phyloP scores from a whole-genome alignment of 371 early-diverging fungal species.

The Phascolomyces articulosus region DNA sequence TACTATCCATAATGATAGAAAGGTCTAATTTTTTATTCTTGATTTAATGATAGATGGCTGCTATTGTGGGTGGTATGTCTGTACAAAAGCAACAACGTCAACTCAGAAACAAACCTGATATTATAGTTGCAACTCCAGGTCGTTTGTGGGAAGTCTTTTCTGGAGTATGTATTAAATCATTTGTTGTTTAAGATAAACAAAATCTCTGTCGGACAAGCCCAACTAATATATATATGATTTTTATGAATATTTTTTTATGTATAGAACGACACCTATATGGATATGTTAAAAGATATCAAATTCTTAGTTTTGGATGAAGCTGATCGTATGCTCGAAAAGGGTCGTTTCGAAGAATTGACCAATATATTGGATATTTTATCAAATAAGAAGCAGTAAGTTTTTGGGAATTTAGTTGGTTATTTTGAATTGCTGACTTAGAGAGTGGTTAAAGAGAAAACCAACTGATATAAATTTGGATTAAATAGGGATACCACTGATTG shows the following conservation, averaged over 20 bases:
- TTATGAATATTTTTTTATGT: not conserved
- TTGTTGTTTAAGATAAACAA: not conserved
- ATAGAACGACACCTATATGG: conserved; percentile 59
- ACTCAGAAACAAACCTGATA: conserved; percentile 71
- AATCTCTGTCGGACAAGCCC: no score
- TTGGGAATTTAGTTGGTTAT: no score
- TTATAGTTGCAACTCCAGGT: conserved; percentile 98
- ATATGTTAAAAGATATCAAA: conserved; percentile 50
- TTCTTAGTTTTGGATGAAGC: conserved; percentile 97
- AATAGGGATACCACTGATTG: conserved; percentile 43
- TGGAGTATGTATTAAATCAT: conserved; percentile 35
- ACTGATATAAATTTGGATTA: no score
- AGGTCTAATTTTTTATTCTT: not conserved
- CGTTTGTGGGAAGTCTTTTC: conserved; percentile 93
- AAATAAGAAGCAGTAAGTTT: conserved; percentile 50
- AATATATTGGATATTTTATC: conserved; percentile 65
- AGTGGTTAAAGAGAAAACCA: no score
- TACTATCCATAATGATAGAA: no score
- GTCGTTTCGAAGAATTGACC: conserved; percentile 85
- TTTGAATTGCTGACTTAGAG: no score
- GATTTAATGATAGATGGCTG: conserved; percentile 46
- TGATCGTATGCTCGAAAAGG: conserved; percentile 94
- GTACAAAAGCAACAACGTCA: conserved; percentile 87
- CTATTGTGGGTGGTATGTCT: conserved; percentile 95
- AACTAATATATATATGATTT: no score